phyloP scores from a whole-genome alignment of 2,329 filamentous ascomycete species.

The Colletotrichum phormii region DNA sequence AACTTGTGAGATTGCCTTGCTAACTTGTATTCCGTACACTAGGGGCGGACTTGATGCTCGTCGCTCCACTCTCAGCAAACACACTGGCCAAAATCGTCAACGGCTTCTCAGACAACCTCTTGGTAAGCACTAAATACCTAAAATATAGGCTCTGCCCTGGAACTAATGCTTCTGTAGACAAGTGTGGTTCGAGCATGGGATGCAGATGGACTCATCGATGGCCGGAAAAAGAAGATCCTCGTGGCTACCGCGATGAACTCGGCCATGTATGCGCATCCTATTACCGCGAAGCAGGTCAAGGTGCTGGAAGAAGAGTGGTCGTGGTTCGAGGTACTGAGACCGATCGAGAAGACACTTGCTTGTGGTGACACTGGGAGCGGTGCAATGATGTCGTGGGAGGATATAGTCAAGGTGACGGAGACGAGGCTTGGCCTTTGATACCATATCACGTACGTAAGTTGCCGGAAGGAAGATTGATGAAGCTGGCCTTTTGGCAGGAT shows the following conservation, averaged over 20 bases:
- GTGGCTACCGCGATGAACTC: constrained; percentile 90
- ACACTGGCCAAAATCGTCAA: constrained; percentile 84
- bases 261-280: constrained; percentile 88
- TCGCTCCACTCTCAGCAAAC: constrained; percentile 88
- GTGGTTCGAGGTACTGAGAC: constrained; percentile 79
- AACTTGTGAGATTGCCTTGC: too few relatives aligned
- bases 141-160: background rate
- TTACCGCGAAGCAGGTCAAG: constrained; percentile 78
- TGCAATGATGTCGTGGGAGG: constrained; percentile 84
- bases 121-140: constrained; percentile 53
- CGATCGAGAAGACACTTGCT: constrained; percentile 81
- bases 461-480: background rate
- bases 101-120: constrained; percentile 82
- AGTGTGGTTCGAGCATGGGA: constrained; percentile 90
- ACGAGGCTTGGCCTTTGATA: constrained; percentile 52
- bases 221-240: constrained; percentile 73
- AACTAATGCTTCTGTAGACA: constrained; percentile 40
- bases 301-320: constrained; percentile 81
- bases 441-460: background rate
- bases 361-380: constrained; percentile 88
- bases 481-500: background rate
- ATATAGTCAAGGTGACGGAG: constrained; percentile 77
- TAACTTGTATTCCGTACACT: background rate
- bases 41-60: constrained; percentile 83
- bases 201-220: constrained; percentile 71